Evolutionary conservation across 139 green algal genomes (phyloP), one percentile per base, ranked within the genome.

Genomic region (Chlorella sp.): DNA sequence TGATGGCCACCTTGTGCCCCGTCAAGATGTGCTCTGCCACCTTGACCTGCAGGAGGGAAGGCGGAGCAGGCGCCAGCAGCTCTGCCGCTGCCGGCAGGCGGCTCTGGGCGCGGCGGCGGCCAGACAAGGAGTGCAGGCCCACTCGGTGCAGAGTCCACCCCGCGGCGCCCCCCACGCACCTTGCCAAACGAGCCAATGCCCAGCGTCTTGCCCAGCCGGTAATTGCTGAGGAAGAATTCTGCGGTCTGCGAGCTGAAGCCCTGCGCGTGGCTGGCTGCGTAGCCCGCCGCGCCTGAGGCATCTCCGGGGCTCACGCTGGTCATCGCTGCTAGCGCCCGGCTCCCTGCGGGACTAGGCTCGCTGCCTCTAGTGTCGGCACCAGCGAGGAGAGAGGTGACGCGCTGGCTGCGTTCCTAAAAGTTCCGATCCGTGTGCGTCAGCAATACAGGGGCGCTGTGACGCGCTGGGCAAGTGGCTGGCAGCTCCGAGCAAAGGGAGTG

Each of bases 151-250:
- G 79, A 30, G 16, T 14, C 48, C 48, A 9, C 48, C 48, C 48
- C 5, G 53, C 53, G 28, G 3, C 19, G 28, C 5, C n/a, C n/a
- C 9, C 40, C 12, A 88, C 90, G 0, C 71, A 97, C 97, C 95
- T 99, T 99, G 83, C 98, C 98, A 90, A 99, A 99, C 0, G 96
- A 99, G 3, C 98, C 98, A 32, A 99, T 99, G n/a, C 98, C 98
- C 22, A 99, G 93, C 42, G 98, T 99, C 91, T 99, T 99, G 7
- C 97, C 98, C 30, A 99, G 93, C 16, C 98, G 90, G 90, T 99
- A 99, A 87, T 99, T 99, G 30, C 95, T 96, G 21, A 99, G 90
- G 87, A 98, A 98, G 91, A 97, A 97, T 37, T 98, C 96, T 37
- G 96, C 94, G 30, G 86, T 71, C n/a, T 91, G 76, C 19, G 81